These are phyloP conservation scores for Aspergillus japonicus DNA, from an alignment of 2,329 filamentous ascomycete species.

Conservation along the genomic window DNA sequence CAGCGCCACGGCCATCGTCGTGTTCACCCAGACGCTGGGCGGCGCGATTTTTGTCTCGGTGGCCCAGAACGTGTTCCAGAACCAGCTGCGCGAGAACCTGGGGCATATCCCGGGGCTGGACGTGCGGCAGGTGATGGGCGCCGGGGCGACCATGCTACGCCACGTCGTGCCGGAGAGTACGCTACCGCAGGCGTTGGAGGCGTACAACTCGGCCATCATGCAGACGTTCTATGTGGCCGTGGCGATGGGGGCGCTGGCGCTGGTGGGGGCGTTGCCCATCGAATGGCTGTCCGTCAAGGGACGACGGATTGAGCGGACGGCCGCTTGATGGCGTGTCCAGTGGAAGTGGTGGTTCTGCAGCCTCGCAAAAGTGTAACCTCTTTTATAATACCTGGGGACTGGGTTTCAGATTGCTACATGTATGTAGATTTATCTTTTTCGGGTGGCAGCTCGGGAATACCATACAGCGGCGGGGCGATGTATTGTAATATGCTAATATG, in stretches of 20 bases:
- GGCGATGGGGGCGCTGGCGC: conserved; percentile 36
- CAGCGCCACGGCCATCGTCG: conserved; percentile 35
- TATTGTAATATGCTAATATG: not conserved
- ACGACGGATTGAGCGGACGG: conserved; percentile 26
- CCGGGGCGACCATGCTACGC: conserved; percentile 41
- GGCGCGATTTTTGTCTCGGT: conserved; percentile 37
- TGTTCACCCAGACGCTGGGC: conserved; percentile 40
- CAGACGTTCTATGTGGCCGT: conserved; percentile 41
- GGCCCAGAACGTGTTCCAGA: conserved; percentile 40
- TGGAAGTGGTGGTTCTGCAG: too few species aligned
- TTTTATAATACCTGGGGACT: not conserved
- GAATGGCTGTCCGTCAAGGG: conserved; percentile 45
- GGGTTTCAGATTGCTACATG: not conserved
- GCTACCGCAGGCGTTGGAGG: conserved; percentile 31
- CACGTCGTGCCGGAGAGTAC: conserved; percentile 25
- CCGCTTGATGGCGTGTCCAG: not conserved
- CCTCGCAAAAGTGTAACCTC: not conserved
- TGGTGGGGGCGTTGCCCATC: conserved; percentile 36
- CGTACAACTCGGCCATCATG: conserved; percentile 40
- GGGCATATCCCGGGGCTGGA: conserved; percentile 26
- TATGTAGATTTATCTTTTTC: not conserved
- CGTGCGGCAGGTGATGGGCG: conserved; percentile 28
- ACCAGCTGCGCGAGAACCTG: conserved; percentile 31
- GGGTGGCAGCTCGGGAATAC: not conserved
- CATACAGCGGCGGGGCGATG: too few species aligned